Evolutionary conservation across 306 rosid species (phyloP), one percentile per base, ranked within the genome.

Genomic region (Vigna hirtella): DNA sequence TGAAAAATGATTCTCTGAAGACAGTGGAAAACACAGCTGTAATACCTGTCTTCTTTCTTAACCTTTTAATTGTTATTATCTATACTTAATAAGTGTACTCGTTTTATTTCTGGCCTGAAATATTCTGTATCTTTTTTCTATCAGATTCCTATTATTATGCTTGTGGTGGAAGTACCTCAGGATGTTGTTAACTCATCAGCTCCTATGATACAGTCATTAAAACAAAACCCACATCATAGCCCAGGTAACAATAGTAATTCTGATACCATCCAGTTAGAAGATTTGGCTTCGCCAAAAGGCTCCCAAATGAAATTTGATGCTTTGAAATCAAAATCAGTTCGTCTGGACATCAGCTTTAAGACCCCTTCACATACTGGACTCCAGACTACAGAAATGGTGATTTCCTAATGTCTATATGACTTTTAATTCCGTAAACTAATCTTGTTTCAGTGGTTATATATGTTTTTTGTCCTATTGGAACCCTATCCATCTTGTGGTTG

Each of bases 1-100:
- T 94, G 8, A 94, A 91, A 83, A 90, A 66, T 82, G 98, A 94
- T 83, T 91, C 98, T 66, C 86, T 94, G 58, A 94, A 94, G 87
- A 85, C 92, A 13, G 96, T 94, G 89, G 98, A 94, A 85, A 94
- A 94, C 88, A 94, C 98, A 77, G 97, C 97, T 81, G 98, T 94
- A 91, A 82, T 13, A 72, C 79, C 70, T 79, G 68, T 56, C 79
- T 67, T 77, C 65, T 78, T 70, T 79, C 61, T 79, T 38, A n/a
- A 50, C 55, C 73, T 81, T 38, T 78, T 49, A 69, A 52, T 70
- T 81, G 52, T 78, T 70, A 69, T 47, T 72, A 64, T 56, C 58
- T 34, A 9, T 40, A 58, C 55, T 17, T 47, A 66, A 56, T 62
- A 38, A 66, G 22, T 69, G 74, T 70, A 77, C 58, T 66, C 71